Evolutionary conservation across 148 eudicot species (phyloP), one percentile per base, ranked within the genome.

Genomic region (Chenopodium album): DNA sequence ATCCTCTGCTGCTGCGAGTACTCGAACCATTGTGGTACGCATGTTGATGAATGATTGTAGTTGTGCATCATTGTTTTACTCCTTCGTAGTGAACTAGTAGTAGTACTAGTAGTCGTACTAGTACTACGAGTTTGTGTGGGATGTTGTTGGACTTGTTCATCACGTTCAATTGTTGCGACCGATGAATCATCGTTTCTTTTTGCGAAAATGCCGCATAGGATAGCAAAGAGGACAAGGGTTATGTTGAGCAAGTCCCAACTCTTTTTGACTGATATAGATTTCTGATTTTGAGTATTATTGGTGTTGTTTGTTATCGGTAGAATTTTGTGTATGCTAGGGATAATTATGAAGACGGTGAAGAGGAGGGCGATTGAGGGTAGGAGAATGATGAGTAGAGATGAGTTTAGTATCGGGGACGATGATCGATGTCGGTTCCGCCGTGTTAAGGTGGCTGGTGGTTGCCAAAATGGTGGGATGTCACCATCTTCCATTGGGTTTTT

Each of bases 121-220:
- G 11, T 71, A 11, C 28, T 72, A 72, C 11, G 20, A n/a, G 26
- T 16, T 37, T 37, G 48, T 19, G 19, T 31, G 1, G 71, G 13
- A 4, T 3, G 23, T 2, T 46, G 64, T 48, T 48, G 44, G 44
- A 41, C 44, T 3, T 10, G 7, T 52, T 56, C 60, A 12, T 56
- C 6, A 56, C 19, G 60, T 56, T 56, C 60, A 2, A 2, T 56
- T 56, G 60, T 17, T 56, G 60, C 4, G 20, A 4, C 6, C 4
- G 37, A 34, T 12, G 52, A 12, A 56, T 87, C 92, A 65, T 90
- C 90, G 67, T 88, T 90, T 70, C 82, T 77, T 8, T 85, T 78
- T 4, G 90, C 92, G 0, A 93, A 87, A 37, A 92, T 84, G 9
- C 98, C 95, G 44, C 94, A 93, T 26, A 92, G 79, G 29, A 93